phyloP scores from a whole-genome alignment of 768 basidiomycete species.

The Tulasnella sp. region DNA sequence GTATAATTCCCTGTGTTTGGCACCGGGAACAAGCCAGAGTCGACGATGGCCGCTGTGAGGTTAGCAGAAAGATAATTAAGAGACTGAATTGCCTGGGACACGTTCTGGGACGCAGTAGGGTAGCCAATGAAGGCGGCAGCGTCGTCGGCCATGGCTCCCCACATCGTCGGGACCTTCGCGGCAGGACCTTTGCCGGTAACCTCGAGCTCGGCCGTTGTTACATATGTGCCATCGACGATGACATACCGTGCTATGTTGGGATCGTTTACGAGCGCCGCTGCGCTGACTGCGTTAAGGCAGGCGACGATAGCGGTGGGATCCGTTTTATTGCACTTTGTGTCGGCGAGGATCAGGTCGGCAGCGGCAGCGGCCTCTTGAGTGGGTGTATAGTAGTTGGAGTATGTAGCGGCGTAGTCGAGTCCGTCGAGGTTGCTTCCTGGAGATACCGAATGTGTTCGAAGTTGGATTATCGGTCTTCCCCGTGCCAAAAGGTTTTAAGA shows the following conservation, averaged over 20 bases:
- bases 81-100: constrained; percentile 18
- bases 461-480: too few relatives aligned
- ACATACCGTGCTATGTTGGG: constrained; percentile 28
- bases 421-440: constrained; percentile 37
- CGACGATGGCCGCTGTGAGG: constrained; percentile 21
- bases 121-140: constrained; percentile 37
- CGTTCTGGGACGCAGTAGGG: constrained; percentile 23
- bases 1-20: constrained; percentile 30
- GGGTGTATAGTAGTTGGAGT: constrained; percentile 40
- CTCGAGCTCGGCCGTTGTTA: constrained; percentile 26
- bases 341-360: constrained; percentile 30
- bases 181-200: constrained; percentile 24
- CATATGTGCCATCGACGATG: constrained; percentile 40
- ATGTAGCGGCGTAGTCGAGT: constrained; percentile 37
- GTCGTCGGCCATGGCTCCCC: constrained; percentile 43
- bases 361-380: constrained; percentile 29
- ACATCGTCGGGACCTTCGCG: constrained; percentile 37
- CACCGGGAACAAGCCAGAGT: constrained; percentile 33
- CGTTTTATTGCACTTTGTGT: constrained; percentile 30
- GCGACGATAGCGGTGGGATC: constrained; percentile 28
- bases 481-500: too few relatives aligned
- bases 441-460: too few relatives aligned
- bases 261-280: constrained; percentile 30
- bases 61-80: constrained; percentile 17
- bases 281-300: constrained; percentile 31